Percentiles rank a stretch among this genome's conserved stretches.
These are phyloP conservation scores for Aspergillaceae sp. DNA, from an alignment of 2,329 filamentous ascomycete species.

Conservation along the genomic window DNA sequence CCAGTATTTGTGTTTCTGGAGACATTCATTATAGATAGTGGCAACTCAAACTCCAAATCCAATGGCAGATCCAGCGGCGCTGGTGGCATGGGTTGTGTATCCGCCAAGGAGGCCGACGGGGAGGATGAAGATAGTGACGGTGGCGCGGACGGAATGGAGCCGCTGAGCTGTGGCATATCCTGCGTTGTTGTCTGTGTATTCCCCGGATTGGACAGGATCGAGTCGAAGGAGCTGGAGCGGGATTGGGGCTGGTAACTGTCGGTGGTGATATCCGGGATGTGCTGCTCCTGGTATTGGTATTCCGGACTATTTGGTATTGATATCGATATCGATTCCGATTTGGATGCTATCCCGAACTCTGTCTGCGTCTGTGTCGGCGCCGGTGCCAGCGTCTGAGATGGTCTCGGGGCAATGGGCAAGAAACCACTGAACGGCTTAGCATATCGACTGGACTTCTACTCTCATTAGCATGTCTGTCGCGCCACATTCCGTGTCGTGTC, in stretches of 20 bases:
- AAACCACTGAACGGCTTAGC: constrained; percentile 7
- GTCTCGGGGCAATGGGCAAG: constrained; percentile 14
- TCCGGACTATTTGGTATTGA: no score
- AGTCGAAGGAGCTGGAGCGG: no score
- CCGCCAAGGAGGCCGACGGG: neutral
- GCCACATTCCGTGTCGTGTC: constrained; percentile 1
- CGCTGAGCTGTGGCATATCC: no score
- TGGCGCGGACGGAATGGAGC: neutral
- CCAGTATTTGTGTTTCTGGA: no score
- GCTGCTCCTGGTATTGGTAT: no score
- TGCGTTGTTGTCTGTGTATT: no score
- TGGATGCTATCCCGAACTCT: neutral
- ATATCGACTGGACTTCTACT: constrained; percentile 9
- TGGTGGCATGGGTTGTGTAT: neutral
- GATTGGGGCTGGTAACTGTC: no score
- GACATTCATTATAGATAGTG: neutral
- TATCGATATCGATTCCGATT: no score
- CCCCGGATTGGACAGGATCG: no score
- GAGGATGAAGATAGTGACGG: neutral
- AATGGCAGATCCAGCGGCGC: neutral
- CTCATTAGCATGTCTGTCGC: neutral
- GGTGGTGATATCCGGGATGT: no score
- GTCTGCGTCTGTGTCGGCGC: neutral
- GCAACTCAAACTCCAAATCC: neutral
- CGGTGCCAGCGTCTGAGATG: constrained; percentile 2